Base-by-base conservation (phyloP, 805 yeast genomes). In the Saccharomycopsis capsularis region DNA sequence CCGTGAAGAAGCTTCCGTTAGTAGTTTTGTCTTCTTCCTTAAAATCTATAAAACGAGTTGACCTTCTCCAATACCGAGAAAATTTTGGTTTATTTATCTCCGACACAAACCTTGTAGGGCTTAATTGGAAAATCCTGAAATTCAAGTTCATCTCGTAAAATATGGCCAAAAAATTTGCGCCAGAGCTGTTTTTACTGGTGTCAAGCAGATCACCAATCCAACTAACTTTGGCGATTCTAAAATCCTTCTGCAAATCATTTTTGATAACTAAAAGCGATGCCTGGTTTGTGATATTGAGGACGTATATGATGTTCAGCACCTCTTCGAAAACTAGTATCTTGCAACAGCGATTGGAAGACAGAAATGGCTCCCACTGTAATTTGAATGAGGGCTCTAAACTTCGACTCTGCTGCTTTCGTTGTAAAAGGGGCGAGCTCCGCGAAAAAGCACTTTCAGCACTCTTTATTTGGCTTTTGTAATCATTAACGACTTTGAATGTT, bases 1-100 rank as follows among this genome's bases (percentile, higher is more conserved):
- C 16, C 13, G 50, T 34, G 16, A 37, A 30, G 16, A 37, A 11
- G 19, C 30, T 42, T 29, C 11, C 32, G 13, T 29, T 29, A 13
- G 7, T n/a, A n/a, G n/a, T n/a, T n/a, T n/a, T n/a, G n/a, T n/a
- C n/a, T n/a, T n/a, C n/a, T n/a, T n/a, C n/a, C n/a, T n/a, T n/a
- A n/a, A n/a, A n/a, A n/a, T n/a, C n/a, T n/a, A n/a, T n/a, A n/a
- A n/a, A n/a, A n/a, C n/a, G n/a, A n/a, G n/a, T n/a, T n/a, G n/a
- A n/a, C n/a, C n/a, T n/a, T n/a, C n/a, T n/a, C n/a, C n/a, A n/a
- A n/a, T n/a, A 16, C 24, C 38, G 21, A 23, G 24, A 18, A 19
- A 21, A 40, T 36, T 30, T 37, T 7, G 50, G 46, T 23, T 47
- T 47, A 15, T 27, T 47, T 6, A 47, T 37, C 18, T 42, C 46